Conservation (phyloP, 2,329 filamentous ascomycete species). For the Pseudocercospora pini-densiflorae region DNA sequence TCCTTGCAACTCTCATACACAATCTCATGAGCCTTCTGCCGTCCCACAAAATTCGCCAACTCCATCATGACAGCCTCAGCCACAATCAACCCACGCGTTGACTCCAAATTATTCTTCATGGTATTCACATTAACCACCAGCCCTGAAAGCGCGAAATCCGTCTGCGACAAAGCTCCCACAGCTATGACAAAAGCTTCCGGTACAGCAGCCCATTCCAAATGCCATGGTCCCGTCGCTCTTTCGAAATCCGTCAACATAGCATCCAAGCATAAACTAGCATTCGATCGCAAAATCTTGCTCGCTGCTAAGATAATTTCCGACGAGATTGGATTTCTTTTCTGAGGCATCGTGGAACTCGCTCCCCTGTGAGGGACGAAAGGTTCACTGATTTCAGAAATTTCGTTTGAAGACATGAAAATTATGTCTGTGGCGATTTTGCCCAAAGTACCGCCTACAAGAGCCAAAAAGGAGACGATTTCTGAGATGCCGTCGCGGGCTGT, state of each 20-base stretch:
- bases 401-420: conserved; percentile 39
- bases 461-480: conserved; percentile 35
- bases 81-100: conserved; percentile 42
- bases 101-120: conserved; percentile 38
- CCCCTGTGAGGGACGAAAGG: conserved; percentile 59
- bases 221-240: conserved; percentile 39
- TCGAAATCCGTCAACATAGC: conserved; percentile 41
- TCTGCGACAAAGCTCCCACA: conserved; percentile 34
- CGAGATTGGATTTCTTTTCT: conserved; percentile 44
- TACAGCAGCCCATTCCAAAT: conserved; percentile 40
- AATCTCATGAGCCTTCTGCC: conserved; percentile 41
- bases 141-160: conserved; percentile 32
- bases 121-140: conserved; percentile 35
- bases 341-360: conserved; percentile 62
- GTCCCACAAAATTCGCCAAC: conserved; percentile 39
- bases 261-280: conserved; percentile 33
- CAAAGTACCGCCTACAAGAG: conserved; percentile 34
- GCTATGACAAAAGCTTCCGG: conserved; percentile 37
- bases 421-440: conserved; percentile 39
- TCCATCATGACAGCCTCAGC: conserved; percentile 49
- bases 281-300: conserved; percentile 35
- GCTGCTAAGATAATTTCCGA: conserved; percentile 36
- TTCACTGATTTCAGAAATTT: conserved; percentile 38
- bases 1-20: conserved; percentile 42
- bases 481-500: conserved; percentile 39